Evolutionary conservation across 2,329 filamentous ascomycete species (phyloP).

Genomic region (Cladophialophora bantiana): DNA sequence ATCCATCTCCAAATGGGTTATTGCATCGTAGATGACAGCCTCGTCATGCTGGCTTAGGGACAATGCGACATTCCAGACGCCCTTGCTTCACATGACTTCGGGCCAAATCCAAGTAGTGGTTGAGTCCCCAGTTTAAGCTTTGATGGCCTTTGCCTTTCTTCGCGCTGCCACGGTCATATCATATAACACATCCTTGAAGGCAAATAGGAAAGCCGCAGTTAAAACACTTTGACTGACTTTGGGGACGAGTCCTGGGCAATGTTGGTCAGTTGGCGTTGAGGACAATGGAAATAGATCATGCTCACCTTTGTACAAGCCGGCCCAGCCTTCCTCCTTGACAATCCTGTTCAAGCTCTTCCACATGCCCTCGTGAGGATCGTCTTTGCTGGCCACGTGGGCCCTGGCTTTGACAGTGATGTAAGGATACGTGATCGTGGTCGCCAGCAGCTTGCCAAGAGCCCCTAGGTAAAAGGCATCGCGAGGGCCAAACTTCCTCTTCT

Average conservation of each 20-base stretch:
- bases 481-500: slow-evolving; percentile 76
- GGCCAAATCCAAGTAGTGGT: neutral
- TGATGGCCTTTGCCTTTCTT: slow-evolving; percentile 28
- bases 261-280: slow-evolving; percentile 19
- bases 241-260: slow-evolving; percentile 79
- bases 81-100: neutral
- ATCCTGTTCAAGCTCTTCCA: slow-evolving; percentile 78
- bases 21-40: neutral
- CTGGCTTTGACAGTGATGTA: slow-evolving; percentile 99
- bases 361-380: slow-evolving; percentile 81
- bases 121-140: slow-evolving; percentile 21
- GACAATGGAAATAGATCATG: slow-evolving; percentile 10
- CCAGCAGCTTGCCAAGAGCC: slow-evolving; percentile 91
- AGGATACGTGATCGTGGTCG: slow-evolving; percentile 92
- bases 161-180: slow-evolving; percentile 52
- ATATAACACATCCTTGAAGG: slow-evolving; percentile 97
- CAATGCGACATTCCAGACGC: neutral
- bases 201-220: slow-evolving; percentile 94
- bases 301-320: slow-evolving; percentile 79
- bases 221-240: slow-evolving; percentile 98
- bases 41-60: neutral
- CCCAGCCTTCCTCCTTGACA: slow-evolving; percentile 86
- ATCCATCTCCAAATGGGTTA: neutral
- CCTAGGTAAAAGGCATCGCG: slow-evolving; percentile 89
- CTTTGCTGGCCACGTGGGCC: slow-evolving; percentile 87